Evolutionary conservation across 257 asterid genomes (phyloP).

Genomic region (Fraxinus pennsylvanica): DNA sequence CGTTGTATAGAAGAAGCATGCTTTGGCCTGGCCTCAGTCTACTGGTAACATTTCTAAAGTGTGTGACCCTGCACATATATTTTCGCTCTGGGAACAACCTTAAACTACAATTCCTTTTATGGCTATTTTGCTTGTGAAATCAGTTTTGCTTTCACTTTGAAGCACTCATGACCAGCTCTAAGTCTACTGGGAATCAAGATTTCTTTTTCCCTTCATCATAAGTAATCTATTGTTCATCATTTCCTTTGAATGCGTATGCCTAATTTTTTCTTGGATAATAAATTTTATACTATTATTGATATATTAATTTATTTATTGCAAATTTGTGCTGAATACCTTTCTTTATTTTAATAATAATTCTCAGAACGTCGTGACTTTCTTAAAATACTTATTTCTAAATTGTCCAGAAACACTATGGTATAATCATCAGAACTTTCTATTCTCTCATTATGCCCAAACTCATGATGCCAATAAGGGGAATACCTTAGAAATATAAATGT

Average conservation of each 20-base stretch:
- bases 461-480: too few species aligned
- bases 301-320: too few species aligned
- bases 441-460: neutral
- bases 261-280: too few species aligned
- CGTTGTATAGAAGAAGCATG: conserved; percentile 87
- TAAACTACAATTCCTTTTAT: conserved; percentile 13
- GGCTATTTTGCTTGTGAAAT: conserved; percentile 17
- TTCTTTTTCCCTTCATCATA: neutral
- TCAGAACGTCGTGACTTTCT: neutral
- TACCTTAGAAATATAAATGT: too few species aligned
- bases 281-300: neutral
- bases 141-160: neutral
- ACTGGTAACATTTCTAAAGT: conserved; percentile 56
- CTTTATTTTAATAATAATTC: too few species aligned
- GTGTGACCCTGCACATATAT: neutral
- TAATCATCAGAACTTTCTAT: neutral
- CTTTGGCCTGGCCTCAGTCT: conserved; percentile 90
- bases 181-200: neutral
- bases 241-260: neutral
- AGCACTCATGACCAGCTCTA: neutral
- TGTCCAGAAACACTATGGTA: neutral
- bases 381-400: too few species aligned
- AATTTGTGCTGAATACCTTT: neutral
- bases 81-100: neutral
- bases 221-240: neutral